phyloP scores from a whole-genome alignment of 805 yeast genomes.

The Yamadazyma nakazawae region DNA sequence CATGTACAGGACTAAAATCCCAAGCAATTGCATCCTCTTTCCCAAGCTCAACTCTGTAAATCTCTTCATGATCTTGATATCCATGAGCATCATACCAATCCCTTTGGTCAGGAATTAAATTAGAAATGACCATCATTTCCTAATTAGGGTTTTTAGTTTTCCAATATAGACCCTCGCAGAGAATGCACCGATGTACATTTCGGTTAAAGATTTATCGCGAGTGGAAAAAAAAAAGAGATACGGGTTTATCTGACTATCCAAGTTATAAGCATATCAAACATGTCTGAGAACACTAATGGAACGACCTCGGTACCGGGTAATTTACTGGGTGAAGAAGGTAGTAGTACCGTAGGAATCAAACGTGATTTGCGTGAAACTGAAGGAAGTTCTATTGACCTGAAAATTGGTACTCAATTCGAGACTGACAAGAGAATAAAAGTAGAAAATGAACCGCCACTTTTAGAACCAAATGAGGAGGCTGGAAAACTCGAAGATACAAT shows the following conservation, averaged over 20 bases:
- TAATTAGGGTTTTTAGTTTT: neutral
- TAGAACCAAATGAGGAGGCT: neutral
- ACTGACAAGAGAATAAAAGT: neutral
- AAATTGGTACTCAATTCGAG: neutral
- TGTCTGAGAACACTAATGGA: conserved; percentile 2
- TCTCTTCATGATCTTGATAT: conserved; percentile 16
- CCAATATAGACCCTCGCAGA: too few relatives aligned
- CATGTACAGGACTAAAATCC: conserved; percentile 44
- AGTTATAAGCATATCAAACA: neutral
- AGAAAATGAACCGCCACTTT: neutral
- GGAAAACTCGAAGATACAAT: neutral
- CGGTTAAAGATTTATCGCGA: conserved; percentile 3
- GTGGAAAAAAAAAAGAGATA: neutral
- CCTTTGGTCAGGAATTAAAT: conserved; percentile 22
- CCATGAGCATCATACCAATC: conserved; percentile 35
- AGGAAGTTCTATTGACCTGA: neutral
- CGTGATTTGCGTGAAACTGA: neutral
- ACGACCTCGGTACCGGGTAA: neutral
- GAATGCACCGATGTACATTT: neutral
- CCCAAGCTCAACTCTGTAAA: conserved; percentile 12
- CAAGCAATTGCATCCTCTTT: conserved; percentile 26
- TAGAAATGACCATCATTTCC: neutral
- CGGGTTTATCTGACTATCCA: neutral
- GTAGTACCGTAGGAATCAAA: neutral
- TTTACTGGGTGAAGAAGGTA: neutral